Conservation (phyloP, 495 filamentous ascomycete genomes). For the Cudoniella acicularis region DNA sequence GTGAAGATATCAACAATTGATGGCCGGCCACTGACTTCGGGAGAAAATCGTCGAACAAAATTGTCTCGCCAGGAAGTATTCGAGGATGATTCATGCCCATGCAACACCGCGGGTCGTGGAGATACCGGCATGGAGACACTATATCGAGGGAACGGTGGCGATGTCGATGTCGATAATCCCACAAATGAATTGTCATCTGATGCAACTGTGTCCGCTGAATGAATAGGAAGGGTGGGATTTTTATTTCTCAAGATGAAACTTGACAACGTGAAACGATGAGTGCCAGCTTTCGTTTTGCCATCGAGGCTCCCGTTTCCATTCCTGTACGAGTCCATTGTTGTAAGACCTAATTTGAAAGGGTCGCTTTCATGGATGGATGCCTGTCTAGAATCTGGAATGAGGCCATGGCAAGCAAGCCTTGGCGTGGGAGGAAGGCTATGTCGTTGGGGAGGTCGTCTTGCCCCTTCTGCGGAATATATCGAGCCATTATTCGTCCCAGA, state of each 20-base stretch:
- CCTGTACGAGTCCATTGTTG: conserved; percentile 5
- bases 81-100: neutral
- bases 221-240: conserved; percentile 15
- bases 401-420: conserved; percentile 36
- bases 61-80: conserved; percentile 14
- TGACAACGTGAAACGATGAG: conserved; percentile 32
- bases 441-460: neutral
- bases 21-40: conserved; percentile 2
- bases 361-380: conserved; percentile 25
- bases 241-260: conserved; percentile 18
- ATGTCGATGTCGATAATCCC: conserved; percentile 8
- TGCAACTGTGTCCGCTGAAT: neutral
- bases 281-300: neutral
- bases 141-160: neutral
- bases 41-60: conserved; percentile 13
- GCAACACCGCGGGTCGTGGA: neutral
- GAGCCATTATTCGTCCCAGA: neutral
- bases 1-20: conserved; percentile 20
- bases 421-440: conserved; percentile 32
- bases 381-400: conserved; percentile 32
- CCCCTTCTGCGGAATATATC: neutral
- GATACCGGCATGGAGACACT: neutral
- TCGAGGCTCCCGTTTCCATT: neutral
- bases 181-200: conserved; percentile 13
- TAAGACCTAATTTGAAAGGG: conserved; percentile 2